Base-by-base conservation (phyloP, 2,329 filamentous ascomycete genomes). In the Colletotrichum cereale region DNA sequence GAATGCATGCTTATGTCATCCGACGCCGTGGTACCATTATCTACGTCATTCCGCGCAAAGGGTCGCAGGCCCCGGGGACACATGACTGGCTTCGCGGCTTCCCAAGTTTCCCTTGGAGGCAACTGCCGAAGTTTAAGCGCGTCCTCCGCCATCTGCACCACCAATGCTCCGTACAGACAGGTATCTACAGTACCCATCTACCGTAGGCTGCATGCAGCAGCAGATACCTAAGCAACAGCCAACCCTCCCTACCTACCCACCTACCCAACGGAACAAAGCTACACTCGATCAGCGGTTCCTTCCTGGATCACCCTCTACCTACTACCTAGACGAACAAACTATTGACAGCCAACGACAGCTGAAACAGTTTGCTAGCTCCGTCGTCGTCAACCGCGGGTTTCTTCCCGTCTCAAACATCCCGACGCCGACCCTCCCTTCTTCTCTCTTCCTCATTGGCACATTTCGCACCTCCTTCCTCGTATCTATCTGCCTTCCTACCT, bases 1-100 rank as follows among this genome's bases (percentile, higher is more conserved):
- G 26, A 18, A 29, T 16, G 31, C 6, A 21, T 67, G 64, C 57
- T 71, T 67, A 71, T 57, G 64, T 67, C 42, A 67, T 53, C 16
- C 21, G 5, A 1, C 31, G 14, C n/a, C 21, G 21, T 38, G 48
- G 26, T 47, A 29, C 24, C 42, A 24, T 26, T 3, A 71, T 57
- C 34, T 8, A 71, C 68, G 68, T 71, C 68, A 71, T 71, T 36
- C 57, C 47, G 64, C 68, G 8, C 48, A 44, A 56, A 21, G 47
- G 36, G 48, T 24, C 57, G 47, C 64, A 67, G 4, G 52, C n/a
- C n/a, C n/a, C n/a, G n/a, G n/a, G n/a, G n/a, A n/a, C n/a, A n/a
- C n/a, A n/a, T n/a, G n/a, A n/a, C n/a, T n/a, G n/a, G n/a, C 48
- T n/a, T 21, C 24, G 16, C 18, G 31, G 7, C 40, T 42, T 42